Percentiles rank a stretch among this genome's conserved stretches.
Evolutionary conservation across 345 rosid species (phyloP).

Genomic region (Alliaria petiolata): DNA sequence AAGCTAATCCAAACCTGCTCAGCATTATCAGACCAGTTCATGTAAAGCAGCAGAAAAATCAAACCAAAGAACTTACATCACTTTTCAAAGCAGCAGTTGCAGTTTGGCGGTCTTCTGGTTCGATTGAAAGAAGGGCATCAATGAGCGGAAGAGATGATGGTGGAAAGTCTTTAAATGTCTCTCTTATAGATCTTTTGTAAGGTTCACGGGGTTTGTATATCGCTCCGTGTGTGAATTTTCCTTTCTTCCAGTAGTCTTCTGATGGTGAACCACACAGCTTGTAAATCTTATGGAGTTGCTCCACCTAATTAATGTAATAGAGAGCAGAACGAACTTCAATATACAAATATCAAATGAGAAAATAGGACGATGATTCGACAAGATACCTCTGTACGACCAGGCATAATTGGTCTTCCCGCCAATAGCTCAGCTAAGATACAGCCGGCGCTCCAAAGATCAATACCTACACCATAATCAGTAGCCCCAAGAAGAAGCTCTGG

Average conservation of each 20-base stretch:
- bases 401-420: slow-evolving; percentile 96
- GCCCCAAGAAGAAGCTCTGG: slow-evolving; percentile 99
- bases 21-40: slow-evolving; percentile 1
- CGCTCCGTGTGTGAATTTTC: slow-evolving; percentile 95
- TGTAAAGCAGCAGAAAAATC: background rate
- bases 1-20: background rate
- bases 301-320: slow-evolving; percentile 49
- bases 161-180: slow-evolving; percentile 87
- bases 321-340: background rate
- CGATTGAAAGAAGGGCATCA: slow-evolving; percentile 88
- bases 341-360: background rate
- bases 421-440: slow-evolving; percentile 90
- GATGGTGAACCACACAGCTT: slow-evolving; percentile 96
- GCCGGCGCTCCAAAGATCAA: slow-evolving; percentile 99
- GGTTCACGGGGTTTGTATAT: slow-evolving; percentile 91
- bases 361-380: background rate
- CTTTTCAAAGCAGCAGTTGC: slow-evolving; percentile 76
- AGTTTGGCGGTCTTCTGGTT: slow-evolving; percentile 84
- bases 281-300: slow-evolving; percentile 95
- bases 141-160: slow-evolving; percentile 75
- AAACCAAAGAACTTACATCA: slow-evolving; percentile 53
- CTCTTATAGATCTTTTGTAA: slow-evolving; percentile 72
- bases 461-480: slow-evolving; percentile 86
- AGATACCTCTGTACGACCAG: slow-evolving; percentile 94
- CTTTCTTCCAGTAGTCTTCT: slow-evolving; percentile 95